These are phyloP conservation scores for Usnea hakonensis DNA, from an alignment of 495 filamentous ascomycete genomes.

Conservation along the genomic window DNA sequence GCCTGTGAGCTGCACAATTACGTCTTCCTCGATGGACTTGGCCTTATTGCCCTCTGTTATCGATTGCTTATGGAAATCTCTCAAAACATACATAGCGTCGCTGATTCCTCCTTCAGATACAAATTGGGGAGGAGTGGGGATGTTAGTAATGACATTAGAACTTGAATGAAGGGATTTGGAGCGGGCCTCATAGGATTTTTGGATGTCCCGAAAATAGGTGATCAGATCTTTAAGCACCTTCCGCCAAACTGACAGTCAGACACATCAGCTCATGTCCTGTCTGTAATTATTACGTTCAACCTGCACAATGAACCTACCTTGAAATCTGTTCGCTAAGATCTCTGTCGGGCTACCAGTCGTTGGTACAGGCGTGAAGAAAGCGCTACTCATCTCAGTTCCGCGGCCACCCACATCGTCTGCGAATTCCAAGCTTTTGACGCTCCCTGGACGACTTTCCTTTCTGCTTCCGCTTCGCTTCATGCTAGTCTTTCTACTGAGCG, in stretches of 20 bases:
- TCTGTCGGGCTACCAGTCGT: conserved; percentile 85
- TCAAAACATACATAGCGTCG: conserved; percentile 74
- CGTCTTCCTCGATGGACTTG: conserved; percentile 79
- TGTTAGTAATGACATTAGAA: conserved; percentile 75
- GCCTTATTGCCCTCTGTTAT: conserved; percentile 80
- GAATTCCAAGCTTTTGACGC: conserved; percentile 65
- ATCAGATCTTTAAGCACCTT: conserved; percentile 94
- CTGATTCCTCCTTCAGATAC: conserved; percentile 71
- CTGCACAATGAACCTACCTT: conserved; percentile 51
- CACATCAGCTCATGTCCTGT: not conserved
- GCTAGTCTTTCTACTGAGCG: conserved; percentile 63
- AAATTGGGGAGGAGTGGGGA: conserved; percentile 61
- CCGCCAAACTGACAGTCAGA: conserved; percentile 63
- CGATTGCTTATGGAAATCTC: conserved; percentile 75
- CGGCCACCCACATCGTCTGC: conserved; percentile 51
- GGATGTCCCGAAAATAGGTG: conserved; percentile 87
- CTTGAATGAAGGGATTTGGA: conserved; percentile 77
- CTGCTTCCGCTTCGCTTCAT: conserved; percentile 73
- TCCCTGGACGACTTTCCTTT: conserved; percentile 67
- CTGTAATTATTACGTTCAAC: not conserved
- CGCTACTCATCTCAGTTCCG: conserved; percentile 65
- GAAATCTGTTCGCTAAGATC: conserved; percentile 78
- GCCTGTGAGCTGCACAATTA: conserved; percentile 78
- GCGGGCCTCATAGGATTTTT: conserved; percentile 79
- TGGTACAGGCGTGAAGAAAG: conserved; percentile 81